Evolutionary conservation across 768 basidiomycete species (phyloP), one percentile per base, ranked within the genome.

Genomic region (Xerocomellus amylosporus): DNA sequence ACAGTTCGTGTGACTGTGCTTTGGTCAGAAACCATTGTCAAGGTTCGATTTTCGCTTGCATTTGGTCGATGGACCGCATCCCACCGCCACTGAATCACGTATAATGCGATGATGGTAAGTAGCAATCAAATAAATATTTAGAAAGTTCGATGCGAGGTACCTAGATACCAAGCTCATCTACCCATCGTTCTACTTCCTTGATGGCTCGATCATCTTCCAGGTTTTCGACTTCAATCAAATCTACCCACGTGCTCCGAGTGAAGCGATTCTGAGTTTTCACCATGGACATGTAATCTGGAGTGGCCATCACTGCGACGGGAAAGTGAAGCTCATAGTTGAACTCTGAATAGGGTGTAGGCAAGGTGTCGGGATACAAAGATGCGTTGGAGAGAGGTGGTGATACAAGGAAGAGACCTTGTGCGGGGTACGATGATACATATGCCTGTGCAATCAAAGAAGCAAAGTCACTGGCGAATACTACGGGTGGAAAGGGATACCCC

Each of bases 291-390:
- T 75, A 72, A 38, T 61, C 59, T 15, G 66, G 61, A 10, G 68
- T 66, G 4, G 71, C 76, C 63, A 84, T 67, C 34, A 87, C 70
- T 0, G 78, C 80, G 46, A 87, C 76, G 0, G 85, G 85, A 61
- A 87, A 87, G 46, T 73, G 73, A 0, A 82, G 79, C 20, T 86
- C 86, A 58, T 78, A 87, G 54, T 78, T 68, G 61, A 87, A 87
- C 58, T 86, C 30, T 30, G 7, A 10, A 30, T 10, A 3, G 10
- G 30, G 30, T 30, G 30, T 30, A 10, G 30, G 30, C 82, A 79
- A 72, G 28, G 61, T 49, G 33, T 36, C 49, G 13, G 56, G 59
- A 2, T 66, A 47, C 19, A 79, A 62, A 2, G 69, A 64, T 8
- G 64, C 59, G 50, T 81, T 77, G 39, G 30, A 30, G 75, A 73